Percentiles rank a stretch among this genome's conserved stretches.
These are phyloP conservation scores for Euryodendron excelsum DNA, from an alignment of 148 eudicot species.

Conservation along the genomic window DNA sequence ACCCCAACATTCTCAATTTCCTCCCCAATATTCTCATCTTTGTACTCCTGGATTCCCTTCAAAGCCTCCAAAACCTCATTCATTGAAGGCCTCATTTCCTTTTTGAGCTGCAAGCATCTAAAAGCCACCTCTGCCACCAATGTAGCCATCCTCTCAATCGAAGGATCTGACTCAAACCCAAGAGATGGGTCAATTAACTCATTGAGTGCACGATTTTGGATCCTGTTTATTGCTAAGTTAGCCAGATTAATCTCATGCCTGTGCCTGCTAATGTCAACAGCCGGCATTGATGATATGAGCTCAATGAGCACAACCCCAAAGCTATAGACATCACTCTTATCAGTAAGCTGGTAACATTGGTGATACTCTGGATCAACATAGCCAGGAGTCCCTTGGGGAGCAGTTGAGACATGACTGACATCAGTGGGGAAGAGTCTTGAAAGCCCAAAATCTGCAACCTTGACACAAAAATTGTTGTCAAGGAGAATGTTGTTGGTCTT, in stretches of 20 bases:
- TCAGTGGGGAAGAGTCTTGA: conserved; percentile 24
- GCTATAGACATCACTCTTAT: conserved; percentile 61
- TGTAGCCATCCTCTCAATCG: conserved; percentile 21
- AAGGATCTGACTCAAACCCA: conserved; percentile 23
- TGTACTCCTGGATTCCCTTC: neutral
- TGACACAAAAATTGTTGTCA: conserved; percentile 28
- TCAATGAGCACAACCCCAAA: conserved; percentile 53
- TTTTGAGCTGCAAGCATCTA: neutral
- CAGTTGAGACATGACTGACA: neutral
- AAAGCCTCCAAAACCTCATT: neutral
- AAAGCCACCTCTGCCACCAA: conserved; percentile 42
- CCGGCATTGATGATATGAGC: conserved; percentile 17
- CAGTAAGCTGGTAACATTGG: conserved; percentile 43
- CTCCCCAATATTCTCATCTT: neutral
- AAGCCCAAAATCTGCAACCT: conserved; percentile 45
- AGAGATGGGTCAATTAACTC: conserved; percentile 34
- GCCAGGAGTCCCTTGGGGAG: neutral
- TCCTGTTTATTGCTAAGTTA: conserved; percentile 28
- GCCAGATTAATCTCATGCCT: neutral
- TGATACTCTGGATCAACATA: conserved; percentile 46
- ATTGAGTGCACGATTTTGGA: conserved; percentile 24
- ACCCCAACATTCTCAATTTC: neutral
- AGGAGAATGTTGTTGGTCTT: conserved; percentile 3
- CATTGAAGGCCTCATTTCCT: neutral
- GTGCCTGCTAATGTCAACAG: neutral